phyloP scores from a whole-genome alignment of 1,139 yeast genomes.

The Sugiyamaella xylanicola region DNA sequence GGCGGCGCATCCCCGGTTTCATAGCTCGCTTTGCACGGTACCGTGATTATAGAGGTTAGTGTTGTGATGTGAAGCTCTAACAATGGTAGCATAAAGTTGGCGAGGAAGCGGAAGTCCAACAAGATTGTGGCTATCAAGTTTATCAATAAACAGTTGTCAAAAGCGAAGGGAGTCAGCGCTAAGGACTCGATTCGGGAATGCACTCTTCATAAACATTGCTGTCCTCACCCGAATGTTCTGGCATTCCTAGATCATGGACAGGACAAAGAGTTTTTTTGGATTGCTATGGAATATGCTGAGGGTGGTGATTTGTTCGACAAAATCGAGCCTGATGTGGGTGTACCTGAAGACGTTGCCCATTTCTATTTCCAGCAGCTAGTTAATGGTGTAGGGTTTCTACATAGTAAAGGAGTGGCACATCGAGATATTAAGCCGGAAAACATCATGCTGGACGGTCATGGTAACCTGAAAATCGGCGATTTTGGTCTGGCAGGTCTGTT shows the following conservation, averaged over 20 bases:
- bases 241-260: constrained; percentile 55
- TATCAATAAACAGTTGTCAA: constrained; percentile 53
- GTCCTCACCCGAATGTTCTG: constrained; percentile 60
- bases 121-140: constrained; percentile 57
- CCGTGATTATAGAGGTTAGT: too few species aligned
- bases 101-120: constrained; percentile 37
- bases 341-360: constrained; percentile 65
- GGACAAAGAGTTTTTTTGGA: constrained; percentile 57
- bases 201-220: constrained; percentile 56
- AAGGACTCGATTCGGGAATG: constrained; percentile 56
- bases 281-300: constrained; percentile 64
- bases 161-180: constrained; percentile 48
- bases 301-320: constrained; percentile 76
- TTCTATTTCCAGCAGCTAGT: constrained; percentile 64
- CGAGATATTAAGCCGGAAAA: constrained; percentile 87
- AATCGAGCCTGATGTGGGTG: constrained; percentile 73
- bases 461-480: constrained; percentile 73
- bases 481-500: constrained; percentile 84
- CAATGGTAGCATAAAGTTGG: constrained; percentile 21
- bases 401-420: constrained; percentile 66
- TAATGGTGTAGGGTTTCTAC: constrained; percentile 56
- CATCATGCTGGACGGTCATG: constrained; percentile 67
- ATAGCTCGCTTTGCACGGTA: too few species aligned
- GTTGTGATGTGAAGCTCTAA: too few species aligned
- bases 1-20: too few species aligned